phyloP scores from a whole-genome alignment of 1,284 basidiomycete genomes.

The Leccinum ponderosum region DNA sequence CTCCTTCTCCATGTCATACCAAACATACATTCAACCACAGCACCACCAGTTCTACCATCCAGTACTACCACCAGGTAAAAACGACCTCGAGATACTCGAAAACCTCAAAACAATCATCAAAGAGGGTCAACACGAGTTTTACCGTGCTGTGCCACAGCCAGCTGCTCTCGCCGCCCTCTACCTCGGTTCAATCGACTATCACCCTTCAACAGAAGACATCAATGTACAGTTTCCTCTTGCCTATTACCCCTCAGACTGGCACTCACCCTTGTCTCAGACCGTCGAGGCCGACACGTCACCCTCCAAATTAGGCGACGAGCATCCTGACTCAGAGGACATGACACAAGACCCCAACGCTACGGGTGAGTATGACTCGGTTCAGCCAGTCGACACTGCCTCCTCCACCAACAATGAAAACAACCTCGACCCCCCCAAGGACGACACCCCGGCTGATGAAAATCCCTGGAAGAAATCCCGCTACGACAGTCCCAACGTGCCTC shows the following conservation, averaged over 20 bases:
- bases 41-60: slow-evolving; percentile 24
- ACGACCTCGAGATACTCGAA: slow-evolving; percentile 69
- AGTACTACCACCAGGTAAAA: slow-evolving; percentile 44
- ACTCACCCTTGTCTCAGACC: slow-evolving; percentile 9
- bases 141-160: slow-evolving; percentile 63
- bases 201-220: slow-evolving; percentile 1
- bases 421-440: slow-evolving; percentile 21
- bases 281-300: slow-evolving; percentile 10
- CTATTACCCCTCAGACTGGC: not conserved
- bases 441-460: slow-evolving; percentile 19
- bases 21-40: slow-evolving; percentile 15
- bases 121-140: slow-evolving; percentile 67
- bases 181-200: slow-evolving; percentile 42
- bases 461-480: slow-evolving; percentile 21
- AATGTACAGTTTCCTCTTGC: slow-evolving; percentile 29
- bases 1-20: slow-evolving; percentile 26
- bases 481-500: slow-evolving; percentile 14
- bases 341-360: slow-evolving; percentile 10
- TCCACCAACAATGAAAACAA: slow-evolving; percentile 4
- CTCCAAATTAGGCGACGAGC: slow-evolving; percentile 14
- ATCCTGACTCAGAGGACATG: slow-evolving; percentile 5
- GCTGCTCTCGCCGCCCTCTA: slow-evolving; percentile 61
- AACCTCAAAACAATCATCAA: slow-evolving; percentile 71
- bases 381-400: slow-evolving; percentile 8
- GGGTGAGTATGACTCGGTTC: slow-evolving; percentile 25